Evolutionary conservation across 2,329 filamentous ascomycete species (phyloP).

Genomic region (Cladosporium sp.): DNA sequence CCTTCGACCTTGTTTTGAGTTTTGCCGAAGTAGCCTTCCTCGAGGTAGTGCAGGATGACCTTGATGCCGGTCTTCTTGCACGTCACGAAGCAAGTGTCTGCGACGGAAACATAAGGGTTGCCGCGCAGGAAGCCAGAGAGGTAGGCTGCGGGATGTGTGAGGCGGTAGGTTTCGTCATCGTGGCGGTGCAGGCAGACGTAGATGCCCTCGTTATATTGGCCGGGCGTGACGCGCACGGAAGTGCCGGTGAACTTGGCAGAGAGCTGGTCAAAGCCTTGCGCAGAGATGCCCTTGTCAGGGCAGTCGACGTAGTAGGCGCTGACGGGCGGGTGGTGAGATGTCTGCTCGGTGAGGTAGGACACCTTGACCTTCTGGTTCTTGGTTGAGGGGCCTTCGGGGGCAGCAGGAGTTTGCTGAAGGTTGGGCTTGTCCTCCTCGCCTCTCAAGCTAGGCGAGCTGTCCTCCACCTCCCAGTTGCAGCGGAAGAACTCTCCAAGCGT

Average conservation of each 20-base stretch:
- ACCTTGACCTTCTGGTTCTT: slow-evolving; percentile 60
- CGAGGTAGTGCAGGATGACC: slow-evolving; percentile 84
- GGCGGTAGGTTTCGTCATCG: slow-evolving; percentile 84
- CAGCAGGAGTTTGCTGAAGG: slow-evolving; percentile 16
- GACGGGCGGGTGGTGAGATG: slow-evolving; percentile 93
- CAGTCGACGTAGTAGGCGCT: slow-evolving; percentile 94
- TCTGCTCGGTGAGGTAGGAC: slow-evolving; percentile 95
- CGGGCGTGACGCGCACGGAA: slow-evolving; percentile 83
- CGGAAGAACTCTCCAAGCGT: slow-evolving; percentile 95
- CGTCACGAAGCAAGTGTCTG: slow-evolving; percentile 81
- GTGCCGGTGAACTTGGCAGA: slow-evolving; percentile 97
- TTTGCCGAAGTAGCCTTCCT: slow-evolving; percentile 91
- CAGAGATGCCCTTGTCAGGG: slow-evolving; percentile 81
- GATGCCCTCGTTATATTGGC: slow-evolving; percentile 91
- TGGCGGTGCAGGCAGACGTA: slow-evolving; percentile 81
- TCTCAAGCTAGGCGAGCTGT: slow-evolving; percentile 60
- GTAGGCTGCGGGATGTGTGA: slow-evolving; percentile 91
- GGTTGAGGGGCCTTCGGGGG: slow-evolving; percentile 28
- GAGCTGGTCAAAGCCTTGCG: slow-evolving; percentile 90
- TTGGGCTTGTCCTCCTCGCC: slow-evolving; percentile 28
- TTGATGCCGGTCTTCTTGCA: slow-evolving; percentile 90
- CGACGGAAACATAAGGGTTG: slow-evolving; percentile 82
- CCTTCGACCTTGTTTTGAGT: slow-evolving; percentile 89
- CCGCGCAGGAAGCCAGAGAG: slow-evolving; percentile 83
- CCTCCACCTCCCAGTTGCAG: slow-evolving; percentile 93